Evolutionary conservation across 768 basidiomycete species (phyloP), one percentile per base, ranked within the genome.

Genomic region (Boletus patriciae): DNA sequence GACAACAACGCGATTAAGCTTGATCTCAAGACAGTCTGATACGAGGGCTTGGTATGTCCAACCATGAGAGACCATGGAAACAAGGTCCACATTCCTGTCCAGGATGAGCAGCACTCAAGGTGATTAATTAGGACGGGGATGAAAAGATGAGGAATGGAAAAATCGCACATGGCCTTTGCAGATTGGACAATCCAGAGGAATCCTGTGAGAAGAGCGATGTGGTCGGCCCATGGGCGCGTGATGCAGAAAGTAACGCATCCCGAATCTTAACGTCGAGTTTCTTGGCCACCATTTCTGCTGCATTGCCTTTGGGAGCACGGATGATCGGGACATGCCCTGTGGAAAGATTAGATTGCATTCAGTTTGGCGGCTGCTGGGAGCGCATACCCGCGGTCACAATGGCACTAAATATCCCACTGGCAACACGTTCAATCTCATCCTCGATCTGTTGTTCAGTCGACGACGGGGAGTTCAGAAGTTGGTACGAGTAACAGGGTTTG

Each of bases 11-110:
- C 96, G 86, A 72, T 98, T 98, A 18, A 99, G 82, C 72, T 92
- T 95, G 80, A 99, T 95, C 55, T 96, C 90, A 36, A 99, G 84
- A 62, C 97, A 98, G 69, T 99, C 97, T 25, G 96, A 97, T 1
- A 98, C 90, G 29, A 99, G 84, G 0, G 97, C 94, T 74, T 99
- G 97, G 66, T 99, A 99, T 38, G 97, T 98, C 97, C 97, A 99
- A 3, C 95, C 95, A 67, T 99, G 97, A 2, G 91, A 89, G 19
- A 99, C 70, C 79, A 95, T 91, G 9, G 97, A 89, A 2, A 94
- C 90, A 15, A 99, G 80, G 67, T 99, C 97, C 52, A 98, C 79
- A 66, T 98, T 98, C 25, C 97, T 83, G 70, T 99, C 97, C 44
- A 99, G 78, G 52, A 99, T 87, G 50, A 98, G 85, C 9, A 99